Evolutionary conservation across 345 rosid species (phyloP), one percentile per base, ranked within the genome.

Genomic region (Carallia brachiata): DNA sequence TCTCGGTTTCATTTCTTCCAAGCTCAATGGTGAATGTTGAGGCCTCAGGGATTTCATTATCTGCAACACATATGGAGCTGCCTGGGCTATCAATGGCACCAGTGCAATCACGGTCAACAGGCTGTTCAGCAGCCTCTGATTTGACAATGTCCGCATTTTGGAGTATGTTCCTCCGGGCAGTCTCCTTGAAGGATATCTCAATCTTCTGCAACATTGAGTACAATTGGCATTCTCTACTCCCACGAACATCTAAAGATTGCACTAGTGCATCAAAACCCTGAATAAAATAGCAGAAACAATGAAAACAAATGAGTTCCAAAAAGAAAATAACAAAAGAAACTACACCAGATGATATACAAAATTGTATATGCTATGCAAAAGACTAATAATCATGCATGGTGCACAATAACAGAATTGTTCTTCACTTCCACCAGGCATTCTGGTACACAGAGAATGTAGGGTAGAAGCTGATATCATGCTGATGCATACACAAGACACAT

Each of bases 171-270:
- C 71, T 80, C 81, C 86, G 79, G 50, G 85, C 80, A 67, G 85
- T 76, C 77, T 86, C 93, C 77, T 85, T 93, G 59, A 93, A 90
- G 65, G 92, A 79, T 34, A 76, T 77, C 77, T 89, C 93, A 19
- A 87, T 81, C 82, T 83, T 90, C 62, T 81, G 85, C 82, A 93
- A 78, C 90, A 90, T 82, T 68, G 81, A 79, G 56, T 83, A 82
- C 60, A 93, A 80, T 84, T 87, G 83, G 56, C 93, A 86, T 79
- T 93, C 98, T 40, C 97, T 82, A 65, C 85, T 77, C 66, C 98
- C 98, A 12, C 93, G 95, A 6, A 81, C 86, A 77, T 93, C 98
- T 82, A 93, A 78, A 76, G 82, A 84, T 67, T 88, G 79, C 77
- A 89, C 53, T 52, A 93, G 67, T 55, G 81, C 77, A 69, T 89